Evolutionary conservation across 2,329 filamentous ascomycete species (phyloP).

Genomic region (Mycosphaerella arachidis): DNA sequence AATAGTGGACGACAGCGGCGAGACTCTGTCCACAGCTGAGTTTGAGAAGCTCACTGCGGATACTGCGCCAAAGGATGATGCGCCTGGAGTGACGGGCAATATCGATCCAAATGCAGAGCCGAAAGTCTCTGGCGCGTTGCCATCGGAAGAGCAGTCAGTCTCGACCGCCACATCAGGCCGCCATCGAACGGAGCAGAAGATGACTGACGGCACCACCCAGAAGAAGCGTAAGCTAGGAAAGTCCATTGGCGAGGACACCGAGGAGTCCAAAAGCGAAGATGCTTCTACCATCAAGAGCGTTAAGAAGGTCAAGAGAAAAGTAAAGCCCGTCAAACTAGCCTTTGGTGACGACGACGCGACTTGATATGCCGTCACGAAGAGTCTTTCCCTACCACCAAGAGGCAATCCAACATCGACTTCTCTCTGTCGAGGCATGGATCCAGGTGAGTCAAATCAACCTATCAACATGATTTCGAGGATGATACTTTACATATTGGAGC

Average conservation of each 20-base stretch:
- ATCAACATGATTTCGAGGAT: slow-evolving; percentile 8
- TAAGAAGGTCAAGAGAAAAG: slow-evolving; percentile 34
- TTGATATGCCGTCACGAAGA: not conserved
- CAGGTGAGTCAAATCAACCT: not conserved
- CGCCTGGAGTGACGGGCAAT: slow-evolving; percentile 21
- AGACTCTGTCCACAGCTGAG: slow-evolving; percentile 52
- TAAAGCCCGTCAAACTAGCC: slow-evolving; percentile 33
- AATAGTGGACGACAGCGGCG: slow-evolving; percentile 67
- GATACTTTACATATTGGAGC: slow-evolving; percentile 29
- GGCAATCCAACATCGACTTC: not conserved
- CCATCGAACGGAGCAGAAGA: slow-evolving; percentile 13
- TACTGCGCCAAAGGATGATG: slow-evolving; percentile 8
- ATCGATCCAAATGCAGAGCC: slow-evolving; percentile 16
- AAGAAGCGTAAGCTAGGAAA: slow-evolving; percentile 37
- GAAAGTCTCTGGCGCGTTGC: slow-evolving; percentile 25
- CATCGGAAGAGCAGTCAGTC: slow-evolving; percentile 2
- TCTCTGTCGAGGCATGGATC: not conserved
- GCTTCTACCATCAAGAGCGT: slow-evolving; percentile 12
- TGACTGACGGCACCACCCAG: slow-evolving; percentile 22
- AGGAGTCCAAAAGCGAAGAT: slow-evolving; percentile 6
- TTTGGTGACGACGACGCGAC: slow-evolving; percentile 32
- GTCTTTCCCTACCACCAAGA: not conserved
- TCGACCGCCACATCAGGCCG: not conserved
- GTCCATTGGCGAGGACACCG: slow-evolving; percentile 30
- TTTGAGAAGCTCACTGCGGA: slow-evolving; percentile 41